phyloP scores from a whole-genome alignment of 2,329 filamentous ascomycete species.

The Thelonectria blattea region DNA sequence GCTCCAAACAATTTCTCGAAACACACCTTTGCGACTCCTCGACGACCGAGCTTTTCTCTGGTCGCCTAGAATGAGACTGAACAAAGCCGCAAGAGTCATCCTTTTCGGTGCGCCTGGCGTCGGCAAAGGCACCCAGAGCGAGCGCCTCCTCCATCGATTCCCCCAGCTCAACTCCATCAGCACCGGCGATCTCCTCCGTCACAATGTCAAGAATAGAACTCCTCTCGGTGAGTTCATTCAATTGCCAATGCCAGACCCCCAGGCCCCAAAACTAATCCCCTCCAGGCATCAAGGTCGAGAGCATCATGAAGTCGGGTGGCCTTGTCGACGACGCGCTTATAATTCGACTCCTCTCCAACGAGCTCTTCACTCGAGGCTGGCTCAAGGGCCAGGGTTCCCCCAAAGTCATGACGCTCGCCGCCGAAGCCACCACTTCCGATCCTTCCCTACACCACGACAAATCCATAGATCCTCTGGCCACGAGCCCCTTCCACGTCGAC shows the following conservation, averaged over 20 bases:
- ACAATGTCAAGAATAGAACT: constrained; percentile 90
- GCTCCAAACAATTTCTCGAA: neutral
- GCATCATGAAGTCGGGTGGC: constrained; percentile 83
- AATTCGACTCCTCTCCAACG: constrained; percentile 87
- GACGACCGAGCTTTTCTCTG: constrained; percentile 29
- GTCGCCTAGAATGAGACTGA: constrained; percentile 64
- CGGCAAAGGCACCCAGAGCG: constrained; percentile 95
- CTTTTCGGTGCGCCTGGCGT: constrained; percentile 95
- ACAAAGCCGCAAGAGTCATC: constrained; percentile 87
- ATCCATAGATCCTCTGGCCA: constrained; percentile 49
- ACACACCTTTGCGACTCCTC: neutral
- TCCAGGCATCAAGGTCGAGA: constrained; percentile 87
- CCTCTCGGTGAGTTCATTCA: constrained; percentile 71
- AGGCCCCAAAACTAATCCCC: neutral
- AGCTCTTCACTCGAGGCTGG: constrained; percentile 87
- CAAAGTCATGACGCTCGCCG: constrained; percentile 59
- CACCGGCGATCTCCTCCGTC: constrained; percentile 88
- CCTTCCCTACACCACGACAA: constrained; percentile 42
- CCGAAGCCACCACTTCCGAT: constrained; percentile 48
- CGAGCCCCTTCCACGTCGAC: constrained; percentile 47
- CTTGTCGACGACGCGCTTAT: constrained; percentile 94
- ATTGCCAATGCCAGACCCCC: constrained; percentile 1
- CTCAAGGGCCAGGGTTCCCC: constrained; percentile 59
- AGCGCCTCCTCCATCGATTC: constrained; percentile 84
- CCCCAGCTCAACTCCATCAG: constrained; percentile 90